Base-by-base conservation (phyloP, 1,284 basidiomycete species). In the Malassezia nana region DNA sequence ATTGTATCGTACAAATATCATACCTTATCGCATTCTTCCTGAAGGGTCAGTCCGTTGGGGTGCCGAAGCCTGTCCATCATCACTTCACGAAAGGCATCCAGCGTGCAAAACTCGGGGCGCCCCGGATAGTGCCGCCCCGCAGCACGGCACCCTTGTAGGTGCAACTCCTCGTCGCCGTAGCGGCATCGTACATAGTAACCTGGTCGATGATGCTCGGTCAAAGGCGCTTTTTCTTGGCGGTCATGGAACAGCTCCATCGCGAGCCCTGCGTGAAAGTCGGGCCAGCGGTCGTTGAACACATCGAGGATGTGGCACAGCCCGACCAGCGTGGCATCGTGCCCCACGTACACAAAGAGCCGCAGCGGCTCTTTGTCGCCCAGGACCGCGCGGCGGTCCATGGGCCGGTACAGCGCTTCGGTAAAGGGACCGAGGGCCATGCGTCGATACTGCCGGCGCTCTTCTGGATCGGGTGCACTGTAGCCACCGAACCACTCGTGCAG, bases 401-500 rank as follows among this genome's bases (percentile, higher is more conserved):
- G 84, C 24, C 69, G 69, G 12, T 79, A 75, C 39, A 87, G 67
- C 46, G 85, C 83, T 6, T 79, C 77, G 15, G 88, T 78, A 8
- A 88, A 78, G 2, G 80, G 80, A 5, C 86, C 86, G 83, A 87
- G 84, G 1, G 84, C 85, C 10, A 89, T 76, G 35, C 83, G 79
- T 4, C 85, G 80, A 53, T 84, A 84, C 76, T 87, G 84, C 62
- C 83, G 80, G 40, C 55, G 55, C 42, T 58, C 49, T n/a, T 59
- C 57, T 1, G 52, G 51, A 30, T 67, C 64, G 1, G 42, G 38
- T 3, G 50, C 55, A 3, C 58, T 59, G 76, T 65, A 74, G 75
- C 84, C 82, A 75, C 81, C 78, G 70, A 86, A 88, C 86, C 86
- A 88, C 74, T 89, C 86, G 44, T 79, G 80, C 25, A 84, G 80